Evolutionary conservation across 2,329 filamentous ascomycete species (phyloP), one percentile per base, ranked within the genome.

Genomic region (Hypomyces rosellus): DNA sequence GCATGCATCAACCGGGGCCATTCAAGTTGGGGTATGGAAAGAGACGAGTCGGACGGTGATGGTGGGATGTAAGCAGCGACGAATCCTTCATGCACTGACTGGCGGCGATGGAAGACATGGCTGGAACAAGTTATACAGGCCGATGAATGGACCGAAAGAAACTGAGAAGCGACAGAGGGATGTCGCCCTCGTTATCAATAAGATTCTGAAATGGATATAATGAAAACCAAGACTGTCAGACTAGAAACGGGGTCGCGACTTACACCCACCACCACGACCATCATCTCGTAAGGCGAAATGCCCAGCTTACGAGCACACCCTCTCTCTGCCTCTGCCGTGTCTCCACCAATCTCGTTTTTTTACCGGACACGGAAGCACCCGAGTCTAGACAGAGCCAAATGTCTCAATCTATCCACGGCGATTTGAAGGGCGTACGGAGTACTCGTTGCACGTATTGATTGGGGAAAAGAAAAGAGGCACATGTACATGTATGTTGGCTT

Each of bases 101-200:
- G 37, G 45, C 40, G 11, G 45, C 37, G 45, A 36, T 34, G 25
- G 30, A 38, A 47, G 45, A 36, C 45, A 47, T 47, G 22, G 22
- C 38, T 4, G 14, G 15, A 20, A 33, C 43, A 11, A 20, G 11
- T n/a, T 30, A 30, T 30, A 30, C 8, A 30, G 8, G 25, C 25
- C 8, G 25, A 30, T 30, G 6, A 11, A 30, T 30, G 25, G 25
- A 30, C 6, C 9, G 9, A 30, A 38, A 16, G 36, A n/a, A 38
- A 38, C 4, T n/a, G 36, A 7, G 16, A 38, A 3, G 36, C 11
- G 14, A n/a, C 16, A 30, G 9, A 30, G 9, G 8, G 36, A 38
- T 38, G 16, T 6, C 8, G n/a, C 6, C 6, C 12, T n/a, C 36
- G 13, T 38, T 38, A 16, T n/a, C 36, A 38, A n/a, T 38, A n/a